phyloP scores from a whole-genome alignment of 2,329 filamentous ascomycete genomes.

The Zalaria sp. region DNA sequence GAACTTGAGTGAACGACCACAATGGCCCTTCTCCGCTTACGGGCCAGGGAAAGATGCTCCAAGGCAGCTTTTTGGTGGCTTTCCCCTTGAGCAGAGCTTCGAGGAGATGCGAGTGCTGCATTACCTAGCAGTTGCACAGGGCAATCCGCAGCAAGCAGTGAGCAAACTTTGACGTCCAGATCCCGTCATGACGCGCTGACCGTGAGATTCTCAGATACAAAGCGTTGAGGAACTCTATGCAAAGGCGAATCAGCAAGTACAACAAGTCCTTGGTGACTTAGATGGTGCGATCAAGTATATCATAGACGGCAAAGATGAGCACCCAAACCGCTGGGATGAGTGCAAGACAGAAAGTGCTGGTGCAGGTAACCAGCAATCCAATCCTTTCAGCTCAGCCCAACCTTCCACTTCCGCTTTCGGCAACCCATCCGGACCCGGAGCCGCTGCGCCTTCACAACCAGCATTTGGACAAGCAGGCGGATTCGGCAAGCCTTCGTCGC shows the following conservation, averaged over 20 bases:
- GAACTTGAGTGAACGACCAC: constrained; percentile 49
- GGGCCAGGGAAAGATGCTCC: constrained; percentile 65
- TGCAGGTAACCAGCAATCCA: constrained; percentile 2
- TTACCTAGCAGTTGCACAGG: constrained; percentile 49
- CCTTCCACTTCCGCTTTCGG: constrained; percentile 6
- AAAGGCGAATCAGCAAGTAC: constrained; percentile 56
- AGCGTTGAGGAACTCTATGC: constrained; percentile 48
- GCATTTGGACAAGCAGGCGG: constrained; percentile 3
- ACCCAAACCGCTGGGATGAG: constrained; percentile 61
- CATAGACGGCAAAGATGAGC: constrained; percentile 48
- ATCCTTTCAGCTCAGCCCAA: constrained; percentile 2
- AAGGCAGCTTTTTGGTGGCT: constrained; percentile 70
- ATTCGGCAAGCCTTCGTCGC: not conserved
- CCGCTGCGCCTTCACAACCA: constrained; percentile 3
- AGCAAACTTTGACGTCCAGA: constrained; percentile 8
- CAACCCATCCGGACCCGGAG: constrained; percentile 6
- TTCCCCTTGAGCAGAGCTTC: constrained; percentile 66
- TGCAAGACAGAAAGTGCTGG: constrained; percentile 22
- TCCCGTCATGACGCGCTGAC: not conserved
- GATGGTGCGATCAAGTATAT: constrained; percentile 61
- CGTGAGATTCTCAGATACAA: constrained; percentile 24
- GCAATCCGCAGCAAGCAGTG: constrained; percentile 43
- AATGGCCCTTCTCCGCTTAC: constrained; percentile 81
- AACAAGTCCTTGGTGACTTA: constrained; percentile 53
- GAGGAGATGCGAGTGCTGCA: constrained; percentile 70